Conservation (phyloP, 2,329 filamentous ascomycete species). For the Penicillium sp. region DNA sequence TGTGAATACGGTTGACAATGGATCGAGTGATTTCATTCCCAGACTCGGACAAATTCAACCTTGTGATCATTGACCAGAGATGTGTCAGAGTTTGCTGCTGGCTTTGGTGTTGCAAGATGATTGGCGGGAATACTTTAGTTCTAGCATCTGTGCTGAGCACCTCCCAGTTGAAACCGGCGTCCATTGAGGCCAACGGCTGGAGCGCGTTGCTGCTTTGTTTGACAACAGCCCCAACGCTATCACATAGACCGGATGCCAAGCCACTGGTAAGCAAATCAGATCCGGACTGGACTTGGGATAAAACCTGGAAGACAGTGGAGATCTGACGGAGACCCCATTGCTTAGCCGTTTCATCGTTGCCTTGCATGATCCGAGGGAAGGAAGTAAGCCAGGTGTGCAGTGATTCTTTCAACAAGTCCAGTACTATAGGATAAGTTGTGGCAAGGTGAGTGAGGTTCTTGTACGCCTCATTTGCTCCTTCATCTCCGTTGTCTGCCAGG, state of each 20-base stretch:
- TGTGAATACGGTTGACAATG: conserved; percentile 61
- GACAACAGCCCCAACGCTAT: conserved; percentile 61
- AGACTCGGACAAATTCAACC: conserved; percentile 48
- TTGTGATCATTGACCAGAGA: conserved; percentile 58
- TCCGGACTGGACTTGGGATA: conserved; percentile 57
- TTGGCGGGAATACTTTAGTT: conserved; percentile 52
- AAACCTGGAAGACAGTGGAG: conserved; percentile 65
- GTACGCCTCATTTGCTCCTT: conserved; percentile 36
- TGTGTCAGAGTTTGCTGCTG: conserved; percentile 62
- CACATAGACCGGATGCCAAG: conserved; percentile 59
- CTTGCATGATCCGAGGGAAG: conserved; percentile 77
- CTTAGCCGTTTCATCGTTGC: conserved; percentile 75
- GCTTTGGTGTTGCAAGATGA: conserved; percentile 62
- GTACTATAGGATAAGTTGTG: conserved; percentile 58
- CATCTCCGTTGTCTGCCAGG: conserved; percentile 53
- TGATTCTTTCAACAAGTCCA: conserved; percentile 63
- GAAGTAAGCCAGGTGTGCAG: conserved; percentile 78
- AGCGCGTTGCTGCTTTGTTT: conserved; percentile 29
- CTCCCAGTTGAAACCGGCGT: conserved; percentile 26
- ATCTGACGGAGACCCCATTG: conserved; percentile 69
- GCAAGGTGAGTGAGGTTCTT: conserved; percentile 57
- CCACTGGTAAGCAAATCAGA: conserved; percentile 32
- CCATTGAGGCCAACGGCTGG: conserved; percentile 27
- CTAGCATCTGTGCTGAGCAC: conserved; percentile 22
- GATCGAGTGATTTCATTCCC: conserved; percentile 55